Evolutionary conservation across 768 basidiomycete species (phyloP), one percentile per base, ranked within the genome.

Genomic region (Tulasnella sp.): DNA sequence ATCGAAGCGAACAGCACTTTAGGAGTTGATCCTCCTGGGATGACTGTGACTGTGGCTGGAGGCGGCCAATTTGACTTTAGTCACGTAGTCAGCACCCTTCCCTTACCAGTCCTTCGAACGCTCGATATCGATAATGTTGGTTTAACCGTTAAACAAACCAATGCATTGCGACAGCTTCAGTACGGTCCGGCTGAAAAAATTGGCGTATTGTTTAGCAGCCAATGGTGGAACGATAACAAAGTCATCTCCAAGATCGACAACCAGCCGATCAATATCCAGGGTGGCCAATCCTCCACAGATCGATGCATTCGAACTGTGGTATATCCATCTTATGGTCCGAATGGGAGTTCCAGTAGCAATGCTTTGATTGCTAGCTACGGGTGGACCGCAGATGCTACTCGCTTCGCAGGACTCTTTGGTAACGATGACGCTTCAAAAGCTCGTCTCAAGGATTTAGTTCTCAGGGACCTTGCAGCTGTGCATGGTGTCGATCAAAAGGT

Each of bases 251-350:
- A n/a, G n/a, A n/a, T n/a, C n/a, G n/a, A n/a, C n/a, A n/a, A n/a
- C n/a, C n/a, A n/a, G 60, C 63, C 37, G 48, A 43, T 65, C 33
- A 58, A 60, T 37, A 67, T 69, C 24, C 45, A 65, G 6, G 72
- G 72, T 4, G 72, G 72, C 0, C 66, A 67, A 55, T 64, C 70
- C 3, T 63, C 56, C 56, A 74, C 70, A 1, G 72, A 73, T 56
- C 58, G 64, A 15, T 68, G 67, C 5, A 57, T 69, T n/a, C 65
- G 69, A 27, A 67, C 64, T 0, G 59, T 70, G 43, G 67, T 73
- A 3, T 73, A 72, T 54, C 72, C 72, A 0, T 73, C 71, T 2
- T 68, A 67, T n/a, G n/a, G n/a, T n/a, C n/a, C n/a, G n/a, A n/a
- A n/a, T n/a, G 22, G 69, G 68, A 0, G 55, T 57, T 20, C 20